Percentiles rank a stretch among this genome's conserved stretches.
These are phyloP conservation scores for Xylaria sp. DNA, from an alignment of 2,329 filamentous ascomycete genomes.

Conservation along the genomic window DNA sequence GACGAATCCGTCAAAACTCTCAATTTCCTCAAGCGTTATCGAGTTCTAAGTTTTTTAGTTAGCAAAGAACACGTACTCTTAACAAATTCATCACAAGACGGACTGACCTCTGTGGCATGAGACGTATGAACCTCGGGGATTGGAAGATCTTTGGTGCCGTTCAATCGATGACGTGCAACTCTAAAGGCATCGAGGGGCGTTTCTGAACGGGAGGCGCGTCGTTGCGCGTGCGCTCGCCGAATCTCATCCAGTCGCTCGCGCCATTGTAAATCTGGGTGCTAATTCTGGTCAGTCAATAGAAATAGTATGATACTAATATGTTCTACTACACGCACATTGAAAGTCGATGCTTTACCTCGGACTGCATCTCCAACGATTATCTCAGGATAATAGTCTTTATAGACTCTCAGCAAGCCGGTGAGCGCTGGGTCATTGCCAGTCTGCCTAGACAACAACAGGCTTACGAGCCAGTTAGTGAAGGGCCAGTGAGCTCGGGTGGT, in stretches of 20 bases:
- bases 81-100: background rate
- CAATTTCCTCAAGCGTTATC: slow-evolving; percentile 80
- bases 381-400: slow-evolving; percentile 91
- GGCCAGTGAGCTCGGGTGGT: background rate
- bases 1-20: slow-evolving; percentile 75
- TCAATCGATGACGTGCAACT: slow-evolving; percentile 65
- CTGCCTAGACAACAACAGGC: slow-evolving; percentile 67
- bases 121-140: slow-evolving; percentile 80
- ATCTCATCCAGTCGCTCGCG: slow-evolving; percentile 73
- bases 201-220: slow-evolving; percentile 56
- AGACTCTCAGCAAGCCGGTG: slow-evolving; percentile 80
- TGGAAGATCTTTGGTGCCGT: slow-evolving; percentile 60
- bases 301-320: background rate
- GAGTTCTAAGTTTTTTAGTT: slow-evolving; percentile 61
- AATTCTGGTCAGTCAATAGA: slow-evolving; percentile 47
- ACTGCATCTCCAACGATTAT: slow-evolving; percentile 80
- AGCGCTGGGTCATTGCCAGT: slow-evolving; percentile 79
- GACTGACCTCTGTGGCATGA: slow-evolving; percentile 72
- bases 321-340: slow-evolving; percentile 60
- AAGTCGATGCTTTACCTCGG: slow-evolving; percentile 69
- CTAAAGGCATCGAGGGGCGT: slow-evolving; percentile 68
- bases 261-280: slow-evolving; percentile 84
- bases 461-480: slow-evolving; percentile 46
- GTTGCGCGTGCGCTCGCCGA: slow-evolving; percentile 67
- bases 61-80: slow-evolving; percentile 15